These are phyloP conservation scores for Aspergillus taichungensis DNA, from an alignment of 495 filamentous ascomycete species.

Conservation along the genomic window DNA sequence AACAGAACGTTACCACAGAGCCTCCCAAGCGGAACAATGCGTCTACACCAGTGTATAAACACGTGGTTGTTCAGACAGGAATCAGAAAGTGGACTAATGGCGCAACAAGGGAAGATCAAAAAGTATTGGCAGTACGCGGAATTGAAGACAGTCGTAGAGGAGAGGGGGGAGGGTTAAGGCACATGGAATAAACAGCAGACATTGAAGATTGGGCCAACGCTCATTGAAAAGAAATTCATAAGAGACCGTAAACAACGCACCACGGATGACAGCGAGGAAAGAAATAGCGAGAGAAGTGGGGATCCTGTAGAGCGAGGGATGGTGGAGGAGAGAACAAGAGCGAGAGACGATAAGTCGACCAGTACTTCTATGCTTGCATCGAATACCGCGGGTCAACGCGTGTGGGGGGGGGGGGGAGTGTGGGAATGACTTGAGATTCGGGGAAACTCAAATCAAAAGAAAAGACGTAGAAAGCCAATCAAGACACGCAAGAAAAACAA, in stretches of 20 bases:
- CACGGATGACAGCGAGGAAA: slow-evolving; percentile 2
- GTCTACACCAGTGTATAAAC: slow-evolving; percentile 19
- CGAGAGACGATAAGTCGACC: too few species aligned
- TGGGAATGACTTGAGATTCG: too few species aligned
- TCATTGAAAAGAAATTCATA: slow-evolving; percentile 7
- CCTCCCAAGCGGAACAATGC: slow-evolving; percentile 28
- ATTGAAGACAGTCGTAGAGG: slow-evolving; percentile 7
- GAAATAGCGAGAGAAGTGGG: neutral
- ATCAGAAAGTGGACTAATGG: slow-evolving; percentile 11
- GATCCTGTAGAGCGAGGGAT: too few species aligned
- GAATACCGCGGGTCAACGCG: too few species aligned
- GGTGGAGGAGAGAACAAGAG: too few species aligned
- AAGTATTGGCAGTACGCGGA: slow-evolving; percentile 5
- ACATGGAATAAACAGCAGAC: slow-evolving; percentile 15
- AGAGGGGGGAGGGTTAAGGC: slow-evolving; percentile 7
- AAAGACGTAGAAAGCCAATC: too few species aligned
- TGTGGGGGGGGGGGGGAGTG: too few species aligned
- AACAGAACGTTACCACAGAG: slow-evolving; percentile 12
- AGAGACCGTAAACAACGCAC: slow-evolving; percentile 3
- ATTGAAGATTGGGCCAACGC: slow-evolving; percentile 13
- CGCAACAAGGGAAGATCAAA: slow-evolving; percentile 15
- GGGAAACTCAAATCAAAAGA: too few species aligned
- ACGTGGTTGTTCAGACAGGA: slow-evolving; percentile 15
- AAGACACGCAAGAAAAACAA: too few species aligned
- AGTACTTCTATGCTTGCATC: too few species aligned